Evolutionary conservation across 768 basidiomycete species (phyloP).

Genomic region (Russula brevipes): DNA sequence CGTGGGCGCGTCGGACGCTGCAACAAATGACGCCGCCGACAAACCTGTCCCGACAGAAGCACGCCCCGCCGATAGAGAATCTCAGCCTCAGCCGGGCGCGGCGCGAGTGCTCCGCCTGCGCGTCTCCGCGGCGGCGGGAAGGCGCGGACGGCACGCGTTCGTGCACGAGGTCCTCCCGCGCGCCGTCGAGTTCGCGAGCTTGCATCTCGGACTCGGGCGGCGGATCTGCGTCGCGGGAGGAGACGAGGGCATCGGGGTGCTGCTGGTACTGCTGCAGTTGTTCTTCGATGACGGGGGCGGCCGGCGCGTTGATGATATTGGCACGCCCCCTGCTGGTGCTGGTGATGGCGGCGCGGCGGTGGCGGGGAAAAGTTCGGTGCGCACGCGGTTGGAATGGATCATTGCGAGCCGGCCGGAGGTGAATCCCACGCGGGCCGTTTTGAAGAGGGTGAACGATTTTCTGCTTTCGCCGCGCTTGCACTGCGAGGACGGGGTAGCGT

Average conservation of each 20-base stretch:
- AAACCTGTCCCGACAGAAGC: not conserved
- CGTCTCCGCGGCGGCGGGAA: conserved; percentile 36
- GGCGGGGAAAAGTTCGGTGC: conserved; percentile 57
- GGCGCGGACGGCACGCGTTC: conserved; percentile 49
- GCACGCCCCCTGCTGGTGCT: too few species aligned
- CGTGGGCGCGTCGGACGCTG: conserved; percentile 23
- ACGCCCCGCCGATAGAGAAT: not conserved
- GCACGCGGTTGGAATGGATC: conserved; percentile 79
- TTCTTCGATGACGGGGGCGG: conserved; percentile 55
- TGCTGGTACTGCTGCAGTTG: conserved; percentile 49
- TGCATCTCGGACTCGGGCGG: conserved; percentile 35
- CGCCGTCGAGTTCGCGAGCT: conserved; percentile 43
- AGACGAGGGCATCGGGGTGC: conserved; percentile 61
- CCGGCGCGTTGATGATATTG: not conserved
- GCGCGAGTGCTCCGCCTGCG: conserved; percentile 28
- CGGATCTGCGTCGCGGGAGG: conserved; percentile 54
- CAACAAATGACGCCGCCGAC: not conserved
- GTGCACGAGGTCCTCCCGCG: conserved; percentile 45
- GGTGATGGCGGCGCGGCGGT: too few species aligned
- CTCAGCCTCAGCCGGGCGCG: not conserved
- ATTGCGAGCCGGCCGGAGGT: conserved; percentile 66
- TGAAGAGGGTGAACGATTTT: conserved; percentile 75
- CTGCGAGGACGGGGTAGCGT: not conserved
- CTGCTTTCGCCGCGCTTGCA: conserved; percentile 41
- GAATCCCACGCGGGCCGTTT: conserved; percentile 78